These are phyloP conservation scores for Serendipita sp. DNA, from an alignment of 768 basidiomycete species.

Conservation along the genomic window DNA sequence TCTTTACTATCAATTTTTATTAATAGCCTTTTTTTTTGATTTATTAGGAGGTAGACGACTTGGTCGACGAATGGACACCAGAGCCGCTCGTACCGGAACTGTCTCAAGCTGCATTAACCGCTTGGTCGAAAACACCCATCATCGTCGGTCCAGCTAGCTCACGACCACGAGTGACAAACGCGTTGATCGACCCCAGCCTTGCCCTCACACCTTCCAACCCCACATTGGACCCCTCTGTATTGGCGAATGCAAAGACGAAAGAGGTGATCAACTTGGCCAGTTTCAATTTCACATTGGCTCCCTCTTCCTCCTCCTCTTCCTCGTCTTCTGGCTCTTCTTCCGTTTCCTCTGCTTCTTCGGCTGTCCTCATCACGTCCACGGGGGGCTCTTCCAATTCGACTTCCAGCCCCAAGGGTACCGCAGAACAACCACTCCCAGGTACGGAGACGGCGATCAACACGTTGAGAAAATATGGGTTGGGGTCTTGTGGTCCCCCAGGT, in stretches of 20 bases:
- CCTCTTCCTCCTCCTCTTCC: no score
- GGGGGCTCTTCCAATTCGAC: neutral
- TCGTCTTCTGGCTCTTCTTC: no score
- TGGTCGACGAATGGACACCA: conserved; percentile 89
- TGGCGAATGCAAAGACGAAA: conserved; percentile 38
- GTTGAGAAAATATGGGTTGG: conserved; percentile 76
- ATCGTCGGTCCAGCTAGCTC: conserved; percentile 68
- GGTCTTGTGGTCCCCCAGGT: conserved; percentile 88
- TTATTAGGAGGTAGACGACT: conserved; percentile 80
- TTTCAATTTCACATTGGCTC: conserved; percentile 80
- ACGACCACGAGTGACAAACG: conserved; percentile 47
- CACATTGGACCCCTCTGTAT: neutral
- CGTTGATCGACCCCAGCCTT: conserved; percentile 17
- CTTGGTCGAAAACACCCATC: conserved; percentile 60
- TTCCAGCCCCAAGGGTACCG: neutral
- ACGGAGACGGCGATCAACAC: conserved; percentile 75
- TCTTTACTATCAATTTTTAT: neutral
- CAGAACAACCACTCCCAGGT: neutral
- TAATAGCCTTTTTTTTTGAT: neutral
- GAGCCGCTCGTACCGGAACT: conserved; percentile 62
- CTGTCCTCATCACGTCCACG: no score
- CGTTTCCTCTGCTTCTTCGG: no score
- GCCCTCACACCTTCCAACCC: neutral
- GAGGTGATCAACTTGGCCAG: conserved; percentile 66
- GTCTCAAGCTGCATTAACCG: conserved; percentile 39